Percentiles rank a stretch among this genome's conserved stretches.
Conservation (phyloP, 495 filamentous ascomycete genomes). For the Rostrohypoxylon terebratum region DNA sequence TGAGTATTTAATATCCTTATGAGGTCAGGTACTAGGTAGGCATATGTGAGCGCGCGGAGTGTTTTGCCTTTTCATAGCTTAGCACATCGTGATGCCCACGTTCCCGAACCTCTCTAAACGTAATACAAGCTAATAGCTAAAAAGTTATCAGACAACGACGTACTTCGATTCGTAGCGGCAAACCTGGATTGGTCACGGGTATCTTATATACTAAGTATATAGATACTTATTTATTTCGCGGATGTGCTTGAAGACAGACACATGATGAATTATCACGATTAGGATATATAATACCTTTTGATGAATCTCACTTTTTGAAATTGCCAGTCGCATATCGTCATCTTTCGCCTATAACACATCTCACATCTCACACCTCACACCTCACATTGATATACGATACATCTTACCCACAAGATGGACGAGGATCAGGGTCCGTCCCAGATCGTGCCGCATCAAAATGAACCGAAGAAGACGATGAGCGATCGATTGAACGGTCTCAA, state of each 20-base stretch:
- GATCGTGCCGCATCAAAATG: slow-evolving; percentile 54
- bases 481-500: slow-evolving; percentile 46
- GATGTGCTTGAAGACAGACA: no score
- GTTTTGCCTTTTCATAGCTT: neutral
- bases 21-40: neutral
- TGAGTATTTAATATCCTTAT: neutral
- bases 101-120: neutral
- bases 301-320: neutral
- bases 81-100: neutral
- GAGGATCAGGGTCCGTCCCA: slow-evolving; percentile 61
- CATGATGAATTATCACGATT: neutral
- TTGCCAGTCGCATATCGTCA: no score
- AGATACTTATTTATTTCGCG: neutral
- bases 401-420: slow-evolving; percentile 60
- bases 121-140: slow-evolving; percentile 7
- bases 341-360: no score
- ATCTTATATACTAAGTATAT: neutral
- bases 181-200: no score
- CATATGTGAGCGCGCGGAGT: neutral
- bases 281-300: neutral
- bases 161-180: neutral
- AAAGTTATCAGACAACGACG: neutral
- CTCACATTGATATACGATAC: no score
- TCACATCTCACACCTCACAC: no score
- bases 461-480: slow-evolving; percentile 50